These are phyloP conservation scores for Singerocomus inundabilis DNA, from an alignment of 1,284 basidiomycete species.

Conservation along the genomic window DNA sequence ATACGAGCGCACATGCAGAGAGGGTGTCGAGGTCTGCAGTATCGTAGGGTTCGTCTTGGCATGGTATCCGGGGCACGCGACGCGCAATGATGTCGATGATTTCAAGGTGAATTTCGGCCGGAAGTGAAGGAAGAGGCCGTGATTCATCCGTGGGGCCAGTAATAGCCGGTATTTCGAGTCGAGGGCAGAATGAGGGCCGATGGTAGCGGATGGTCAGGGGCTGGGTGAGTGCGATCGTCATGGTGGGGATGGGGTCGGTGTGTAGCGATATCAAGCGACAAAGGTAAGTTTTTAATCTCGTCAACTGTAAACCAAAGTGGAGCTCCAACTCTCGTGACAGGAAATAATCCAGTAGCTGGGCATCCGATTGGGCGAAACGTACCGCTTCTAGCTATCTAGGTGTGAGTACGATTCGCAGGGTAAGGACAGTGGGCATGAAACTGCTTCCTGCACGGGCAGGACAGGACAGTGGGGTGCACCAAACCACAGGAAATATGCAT, in stretches of 20 bases:
- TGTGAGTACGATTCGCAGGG: conserved; percentile 2
- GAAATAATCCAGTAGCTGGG: not conserved
- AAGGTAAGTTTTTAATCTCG: conserved; percentile 16
- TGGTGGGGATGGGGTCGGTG: conserved; percentile 4
- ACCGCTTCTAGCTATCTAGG: not conserved
- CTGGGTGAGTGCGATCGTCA: conserved; percentile 16
- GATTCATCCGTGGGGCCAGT: conserved; percentile 6
- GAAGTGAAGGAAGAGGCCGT: conserved; percentile 19
- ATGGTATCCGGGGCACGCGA: conserved; percentile 13
- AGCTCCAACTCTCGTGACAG: conserved; percentile 3
- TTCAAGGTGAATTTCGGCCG: conserved; percentile 32
- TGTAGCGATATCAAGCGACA: not conserved
- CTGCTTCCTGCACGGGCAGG: conserved; percentile 10
- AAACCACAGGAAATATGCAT: conserved; percentile 5
- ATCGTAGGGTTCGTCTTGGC: conserved; percentile 12
- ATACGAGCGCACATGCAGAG: conserved; percentile 34
- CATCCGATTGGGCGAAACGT: conserved; percentile 9
- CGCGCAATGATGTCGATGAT: conserved; percentile 28
- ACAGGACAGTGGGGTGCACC: conserved; percentile 8
- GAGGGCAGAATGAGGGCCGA: conserved; percentile 3
- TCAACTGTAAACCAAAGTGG: not conserved
- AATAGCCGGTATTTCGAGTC: not conserved
- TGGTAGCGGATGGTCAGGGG: conserved; percentile 1
- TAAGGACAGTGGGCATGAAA: conserved; percentile 2
- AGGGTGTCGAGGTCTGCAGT: conserved; percentile 28